phyloP scores from a whole-genome alignment of 148 eudicot species.

The Nyssa sinensis region DNA sequence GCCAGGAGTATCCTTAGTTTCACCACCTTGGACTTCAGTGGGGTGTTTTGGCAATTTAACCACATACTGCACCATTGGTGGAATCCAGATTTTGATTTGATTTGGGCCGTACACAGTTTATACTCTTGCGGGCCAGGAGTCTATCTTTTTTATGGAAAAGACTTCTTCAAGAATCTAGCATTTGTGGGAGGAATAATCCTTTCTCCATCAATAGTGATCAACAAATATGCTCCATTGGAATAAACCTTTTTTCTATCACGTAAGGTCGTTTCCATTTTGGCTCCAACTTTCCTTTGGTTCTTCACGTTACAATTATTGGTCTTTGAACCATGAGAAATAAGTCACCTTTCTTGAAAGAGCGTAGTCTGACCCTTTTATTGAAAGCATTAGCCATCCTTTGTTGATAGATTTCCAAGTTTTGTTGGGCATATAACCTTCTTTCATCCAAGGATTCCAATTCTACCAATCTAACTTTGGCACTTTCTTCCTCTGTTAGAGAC shows the following conservation, averaged over 20 bases:
- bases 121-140: neutral
- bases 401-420: constrained; percentile 1
- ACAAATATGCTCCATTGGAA: neutral
- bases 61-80: no score
- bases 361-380: neutral
- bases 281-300: neutral
- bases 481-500: neutral
- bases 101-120: no score
- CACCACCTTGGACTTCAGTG: no score
- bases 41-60: no score
- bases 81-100: no score
- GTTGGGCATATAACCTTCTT: neutral
- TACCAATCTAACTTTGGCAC: neutral
- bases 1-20: no score
- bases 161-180: constrained; percentile 3
- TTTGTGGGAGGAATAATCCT: neutral
- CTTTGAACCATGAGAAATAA: neutral
- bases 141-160: neutral
- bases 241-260: neutral
- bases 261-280: constrained; percentile 7
- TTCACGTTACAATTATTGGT: neutral
- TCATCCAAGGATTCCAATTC: neutral
- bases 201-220: neutral
- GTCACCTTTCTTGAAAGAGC: constrained; percentile 3
- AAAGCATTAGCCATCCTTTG: constrained; percentile 7